Conservation (phyloP, 2,329 filamentous ascomycete species). For the Aspergillus hortae region DNA sequence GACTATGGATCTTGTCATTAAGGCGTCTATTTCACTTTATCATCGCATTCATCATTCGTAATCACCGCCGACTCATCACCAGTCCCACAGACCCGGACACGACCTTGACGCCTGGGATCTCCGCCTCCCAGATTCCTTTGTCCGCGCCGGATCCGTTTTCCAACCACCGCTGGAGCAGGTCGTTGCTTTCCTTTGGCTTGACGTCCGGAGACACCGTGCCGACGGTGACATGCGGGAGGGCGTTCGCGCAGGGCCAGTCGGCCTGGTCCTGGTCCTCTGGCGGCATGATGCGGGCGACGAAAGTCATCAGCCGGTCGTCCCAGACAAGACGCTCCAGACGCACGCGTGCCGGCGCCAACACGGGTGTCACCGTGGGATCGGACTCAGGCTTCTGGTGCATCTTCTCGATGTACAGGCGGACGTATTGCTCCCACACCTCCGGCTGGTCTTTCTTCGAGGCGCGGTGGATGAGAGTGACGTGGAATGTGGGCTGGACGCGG, state of each 20-base stretch:
- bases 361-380: conserved; percentile 27
- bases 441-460: conserved; percentile 58
- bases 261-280: conserved; percentile 37
- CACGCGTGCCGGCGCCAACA: conserved; percentile 40
- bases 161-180: conserved; percentile 73
- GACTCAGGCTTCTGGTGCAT: conserved; percentile 25
- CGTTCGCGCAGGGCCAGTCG: conserved; percentile 69
- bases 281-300: conserved; percentile 69
- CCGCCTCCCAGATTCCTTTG: conserved; percentile 54
- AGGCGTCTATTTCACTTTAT: not conserved
- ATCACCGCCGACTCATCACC: conserved; percentile 37
- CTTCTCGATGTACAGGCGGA: conserved; percentile 50
- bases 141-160: conserved; percentile 50
- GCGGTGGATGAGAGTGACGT: conserved; percentile 90
- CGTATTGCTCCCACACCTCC: conserved; percentile 73
- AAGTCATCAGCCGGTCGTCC: conserved; percentile 83
- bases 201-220: conserved; percentile 71
- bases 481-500: conserved; percentile 80
- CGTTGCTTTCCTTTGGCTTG: conserved; percentile 94
- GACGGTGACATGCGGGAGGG: conserved; percentile 81
- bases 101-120: conserved; percentile 53
- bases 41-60: not conserved
- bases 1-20: too few species aligned
- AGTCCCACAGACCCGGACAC: conserved; percentile 54
- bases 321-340: conserved; percentile 69